These are phyloP conservation scores for Psilocybe cyanescens DNA, from an alignment of 768 basidiomycete genomes.

Conservation along the genomic window DNA sequence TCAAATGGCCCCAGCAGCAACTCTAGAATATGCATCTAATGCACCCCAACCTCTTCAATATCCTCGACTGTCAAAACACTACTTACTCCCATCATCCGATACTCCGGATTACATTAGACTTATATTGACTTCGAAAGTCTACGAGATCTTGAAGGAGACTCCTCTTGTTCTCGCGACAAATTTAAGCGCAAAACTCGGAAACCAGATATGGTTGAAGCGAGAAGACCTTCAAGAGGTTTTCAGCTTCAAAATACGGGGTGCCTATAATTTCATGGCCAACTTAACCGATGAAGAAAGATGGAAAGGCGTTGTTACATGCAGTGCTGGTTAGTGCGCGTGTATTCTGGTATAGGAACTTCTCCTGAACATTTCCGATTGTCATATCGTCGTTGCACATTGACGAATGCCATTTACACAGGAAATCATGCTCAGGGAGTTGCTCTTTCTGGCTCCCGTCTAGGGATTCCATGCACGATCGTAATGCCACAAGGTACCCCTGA, in stretches of 20 bases:
- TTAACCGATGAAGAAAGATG: constrained; percentile 88
- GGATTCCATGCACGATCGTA: constrained; percentile 96
- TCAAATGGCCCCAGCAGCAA: constrained; percentile 50
- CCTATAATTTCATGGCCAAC: constrained; percentile 98
- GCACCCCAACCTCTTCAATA: constrained; percentile 70
- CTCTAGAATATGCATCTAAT: constrained; percentile 69
- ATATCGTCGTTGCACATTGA: constrained; percentile 9
- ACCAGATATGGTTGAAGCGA: constrained; percentile 94
- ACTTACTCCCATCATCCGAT: constrained; percentile 62
- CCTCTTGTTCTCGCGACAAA: constrained; percentile 88
- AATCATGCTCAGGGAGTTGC: constrained; percentile 99
- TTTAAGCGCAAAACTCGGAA: constrained; percentile 86
- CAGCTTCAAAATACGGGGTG: constrained; percentile 98
- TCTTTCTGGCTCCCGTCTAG: constrained; percentile 84
- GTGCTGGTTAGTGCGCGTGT: constrained; percentile 86
- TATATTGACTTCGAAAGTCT: constrained; percentile 88
- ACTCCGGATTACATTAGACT: constrained; percentile 89
- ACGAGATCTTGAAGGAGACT: constrained; percentile 87
- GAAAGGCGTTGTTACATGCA: constrained; percentile 98
- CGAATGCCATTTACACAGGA: constrained; percentile 52
- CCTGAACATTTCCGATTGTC: background rate
- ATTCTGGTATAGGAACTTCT: constrained; percentile 22
- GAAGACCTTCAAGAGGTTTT: constrained; percentile 98
- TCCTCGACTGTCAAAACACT: constrained; percentile 68
- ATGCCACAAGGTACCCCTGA: constrained; percentile 96